Evolutionary conservation across 768 basidiomycete species (phyloP).

Genomic region (Amyloporia xantha): DNA sequence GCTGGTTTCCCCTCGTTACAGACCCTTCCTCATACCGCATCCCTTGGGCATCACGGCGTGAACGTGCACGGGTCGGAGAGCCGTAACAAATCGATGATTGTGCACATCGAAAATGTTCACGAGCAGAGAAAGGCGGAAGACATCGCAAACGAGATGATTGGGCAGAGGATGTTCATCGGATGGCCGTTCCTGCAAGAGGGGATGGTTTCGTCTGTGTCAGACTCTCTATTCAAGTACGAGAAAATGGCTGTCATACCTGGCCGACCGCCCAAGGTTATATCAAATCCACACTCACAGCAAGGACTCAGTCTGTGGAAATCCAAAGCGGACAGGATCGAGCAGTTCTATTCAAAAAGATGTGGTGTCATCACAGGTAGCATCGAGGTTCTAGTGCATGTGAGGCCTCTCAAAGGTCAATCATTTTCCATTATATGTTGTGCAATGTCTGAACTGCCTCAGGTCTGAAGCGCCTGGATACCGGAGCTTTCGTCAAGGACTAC

Average conservation of each 20-base stretch:
- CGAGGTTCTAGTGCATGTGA: constrained; percentile 80
- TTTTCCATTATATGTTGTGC: neutral
- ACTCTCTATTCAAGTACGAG: constrained; percentile 83
- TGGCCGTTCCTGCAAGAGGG: constrained; percentile 98
- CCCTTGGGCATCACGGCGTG: constrained; percentile 80
- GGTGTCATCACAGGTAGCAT: constrained; percentile 82
- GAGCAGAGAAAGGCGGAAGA: constrained; percentile 64
- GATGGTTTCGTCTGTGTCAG: constrained; percentile 78
- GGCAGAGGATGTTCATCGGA: constrained; percentile 67
- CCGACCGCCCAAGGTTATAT: constrained; percentile 47
- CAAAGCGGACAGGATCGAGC: constrained; percentile 78
- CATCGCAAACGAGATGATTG: constrained; percentile 69
- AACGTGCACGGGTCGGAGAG: constrained; percentile 91
- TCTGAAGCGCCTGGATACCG: constrained; percentile 81
- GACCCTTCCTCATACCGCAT: constrained; percentile 73
- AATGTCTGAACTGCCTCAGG: constrained; percentile 37
- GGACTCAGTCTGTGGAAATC: constrained; percentile 71
- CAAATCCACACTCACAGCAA: constrained; percentile 66
- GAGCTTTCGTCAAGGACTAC: constrained; percentile 93
- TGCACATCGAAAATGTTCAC: constrained; percentile 73
- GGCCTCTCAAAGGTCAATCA: constrained; percentile 76
- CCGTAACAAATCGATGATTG: constrained; percentile 89
- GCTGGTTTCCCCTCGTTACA: constrained; percentile 96
- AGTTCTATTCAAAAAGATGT: constrained; percentile 79
- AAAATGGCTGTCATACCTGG: constrained; percentile 49